These are phyloP conservation scores for Francoa sonchifolia DNA, from an alignment of 441 rosid genomes.

Conservation along the genomic window DNA sequence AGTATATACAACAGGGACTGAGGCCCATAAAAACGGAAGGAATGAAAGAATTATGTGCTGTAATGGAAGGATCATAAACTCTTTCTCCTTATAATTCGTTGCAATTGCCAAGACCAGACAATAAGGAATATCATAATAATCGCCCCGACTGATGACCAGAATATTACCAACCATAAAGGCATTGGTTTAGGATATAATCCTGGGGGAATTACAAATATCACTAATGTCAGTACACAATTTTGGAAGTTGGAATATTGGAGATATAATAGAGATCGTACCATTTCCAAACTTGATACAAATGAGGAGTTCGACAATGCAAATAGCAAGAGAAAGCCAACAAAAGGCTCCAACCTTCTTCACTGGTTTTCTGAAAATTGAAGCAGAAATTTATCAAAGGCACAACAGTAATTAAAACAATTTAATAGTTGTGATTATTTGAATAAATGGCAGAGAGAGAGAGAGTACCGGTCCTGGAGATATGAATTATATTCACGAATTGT, in stretches of 20 bases:
- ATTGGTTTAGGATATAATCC: conserved; percentile 82
- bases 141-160: conserved; percentile 62
- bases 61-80: conserved; percentile 30
- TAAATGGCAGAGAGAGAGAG: conserved; percentile 8
- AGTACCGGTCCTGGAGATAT: conserved; percentile 87
- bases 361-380: neutral
- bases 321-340: conserved; percentile 95
- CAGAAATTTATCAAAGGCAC: neutral
- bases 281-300: conserved; percentile 96
- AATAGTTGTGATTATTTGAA: no score
- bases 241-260: no score
- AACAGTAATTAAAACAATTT: no score
- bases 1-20: conserved; percentile 32
- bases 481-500: conserved; percentile 95
- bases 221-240: neutral
- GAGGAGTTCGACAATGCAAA: conserved; percentile 94
- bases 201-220: conserved; percentile 11
- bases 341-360: conserved; percentile 90
- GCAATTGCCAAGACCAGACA: conserved; percentile 74
- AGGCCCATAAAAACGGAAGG: conserved; percentile 19
- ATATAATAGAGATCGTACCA: conserved; percentile 33
- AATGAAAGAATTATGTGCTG: conserved; percentile 33
- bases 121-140: conserved; percentile 43
- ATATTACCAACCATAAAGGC: conserved; percentile 65
- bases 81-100: conserved; percentile 46